phyloP scores from a whole-genome alignment of 352 stramenopile species.

The Globisporangium orthogonon region DNA sequence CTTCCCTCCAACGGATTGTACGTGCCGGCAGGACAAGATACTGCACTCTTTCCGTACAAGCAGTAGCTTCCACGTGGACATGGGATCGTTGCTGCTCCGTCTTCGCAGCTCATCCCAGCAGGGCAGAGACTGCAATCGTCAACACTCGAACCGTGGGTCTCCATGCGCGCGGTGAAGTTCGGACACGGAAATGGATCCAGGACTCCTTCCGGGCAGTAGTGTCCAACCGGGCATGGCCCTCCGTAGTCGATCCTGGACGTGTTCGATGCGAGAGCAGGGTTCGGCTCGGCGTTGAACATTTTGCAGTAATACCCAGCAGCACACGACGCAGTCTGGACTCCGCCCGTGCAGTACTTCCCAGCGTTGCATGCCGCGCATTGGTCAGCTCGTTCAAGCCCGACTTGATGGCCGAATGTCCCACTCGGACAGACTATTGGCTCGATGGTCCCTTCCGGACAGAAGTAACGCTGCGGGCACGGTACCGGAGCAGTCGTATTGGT shows the following conservation, averaged over 20 bases:
- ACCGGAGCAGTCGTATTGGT: conserved; percentile 44
- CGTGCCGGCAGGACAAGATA: conserved; percentile 49
- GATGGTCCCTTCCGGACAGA: conserved; percentile 46
- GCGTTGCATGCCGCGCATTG: conserved; percentile 67
- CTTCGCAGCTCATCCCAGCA: conserved; percentile 82
- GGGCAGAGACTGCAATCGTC: conserved; percentile 74
- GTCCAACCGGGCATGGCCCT: conserved; percentile 62
- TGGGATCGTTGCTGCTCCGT: conserved; percentile 48
- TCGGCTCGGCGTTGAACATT: conserved; percentile 48
- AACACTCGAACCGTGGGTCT: conserved; percentile 37
- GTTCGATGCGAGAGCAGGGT: conserved; percentile 19
- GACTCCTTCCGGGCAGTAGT: conserved; percentile 72
- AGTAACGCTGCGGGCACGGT: conserved; percentile 59
- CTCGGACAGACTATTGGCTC: conserved; percentile 60
- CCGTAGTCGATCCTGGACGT: conserved; percentile 28
- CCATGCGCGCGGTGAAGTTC: conserved; percentile 42
- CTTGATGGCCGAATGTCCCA: conserved; percentile 68
- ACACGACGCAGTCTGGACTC: conserved; percentile 65
- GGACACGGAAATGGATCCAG: conserved; percentile 66
- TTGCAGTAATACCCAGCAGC: conserved; percentile 84
- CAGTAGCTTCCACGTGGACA: conserved; percentile 70
- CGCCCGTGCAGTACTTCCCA: conserved; percentile 75
- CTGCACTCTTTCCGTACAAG: conserved; percentile 29
- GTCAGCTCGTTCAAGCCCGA: conserved; percentile 27
- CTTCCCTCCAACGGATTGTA: conserved; percentile 45